Base-by-base conservation (phyloP, 2,329 filamentous ascomycete genomes). In the Aspergillus fumigatiaffinis region DNA sequence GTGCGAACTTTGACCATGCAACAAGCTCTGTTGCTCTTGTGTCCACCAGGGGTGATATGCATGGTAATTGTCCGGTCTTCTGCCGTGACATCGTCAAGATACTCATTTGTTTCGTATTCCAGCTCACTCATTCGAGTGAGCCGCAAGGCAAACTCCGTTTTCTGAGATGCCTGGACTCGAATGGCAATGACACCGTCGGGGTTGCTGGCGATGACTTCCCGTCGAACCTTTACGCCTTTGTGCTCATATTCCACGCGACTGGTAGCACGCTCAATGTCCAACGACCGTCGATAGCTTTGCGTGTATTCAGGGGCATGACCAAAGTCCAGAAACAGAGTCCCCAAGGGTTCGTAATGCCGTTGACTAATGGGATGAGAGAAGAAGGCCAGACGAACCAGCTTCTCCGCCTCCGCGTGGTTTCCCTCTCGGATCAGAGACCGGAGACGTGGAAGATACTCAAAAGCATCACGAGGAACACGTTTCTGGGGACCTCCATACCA, bases 271-370 rank as follows among this genome's bases (percentile, higher is more conserved):
- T 59, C 61, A 10, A 80, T 63, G 54, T 80, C 73, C 0, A 82
- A 67, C 9, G 65, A 71, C 7, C 80, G 72, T 25, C 64, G 63
- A 55, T 80, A 80, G 12, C 65, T 56, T 2, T 50, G 65, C 7
- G 75, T 60, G 10, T 63, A 62, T 17, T 64, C 52, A 5, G 63
- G 50, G 0, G 54, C 56, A 46, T 79, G 75, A 6, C 68, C 72
- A 57, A 79, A 75, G 26, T 78, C 74, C 4, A 80, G 42, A n/a
- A 72, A 74, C 8, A 77, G 62, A n/a, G 67, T 68, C 10, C 73
- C 73, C 1, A 76, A 63, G n/a, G 74, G 78, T 56, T 82, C 79
- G 59, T 80, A 82, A 58, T 80, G 76, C 42, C 79, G 71, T 63
- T 79, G 78, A 46, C 73, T 76, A 49, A 75, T 72, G 12, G 79